Base-by-base conservation (phyloP, 2,329 filamentous ascomycete species). In the Colletotrichum sp. region DNA sequence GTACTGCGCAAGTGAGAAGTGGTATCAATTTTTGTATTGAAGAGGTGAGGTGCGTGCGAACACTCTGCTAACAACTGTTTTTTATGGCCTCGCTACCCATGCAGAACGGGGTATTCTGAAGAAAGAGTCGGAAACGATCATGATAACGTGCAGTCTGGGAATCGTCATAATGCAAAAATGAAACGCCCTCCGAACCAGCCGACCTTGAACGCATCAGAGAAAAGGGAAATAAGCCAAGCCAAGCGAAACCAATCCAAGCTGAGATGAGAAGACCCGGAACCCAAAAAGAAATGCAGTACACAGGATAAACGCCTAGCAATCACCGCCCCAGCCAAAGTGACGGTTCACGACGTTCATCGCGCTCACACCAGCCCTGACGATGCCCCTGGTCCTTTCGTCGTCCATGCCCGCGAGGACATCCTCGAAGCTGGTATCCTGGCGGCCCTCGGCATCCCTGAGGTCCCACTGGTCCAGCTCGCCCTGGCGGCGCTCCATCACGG, bases 401-500 rank as follows among this genome's bases (percentile, higher is more conserved):
- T 84, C 86, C 1, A 85, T 85, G 30, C 83, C 78, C 34, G 69
- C 80, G 7, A 79, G 78, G 16, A 74, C 77, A 10, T 80, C 79
- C 15, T 69, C 79, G 55, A 86, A 85, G 3, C 60, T 75, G 30
- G 81, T 78, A 4, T 83, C 83, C n/a, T 83, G 82, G 5, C 83
- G 81, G 74, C 86, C 80, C 73, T 88, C 84, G 66, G 87, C 84
- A 7, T 82, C 82, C 26, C 86, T 80, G 43, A 92, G 86, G 79
- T 94, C 92, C 15, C 87, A 86, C 77, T 92, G 90, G 48, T 90
- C 89, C 18, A 94, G 85, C 26, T 86, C 85, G 5, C 88, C 88
- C 79, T 92, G 88, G 48, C 88, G 88, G 74, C 91, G 88, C 68
- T 90, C 88, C 71, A 93, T 81, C 2, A 93, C 91, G 12, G 93